These are phyloP conservation scores for Cercospora sp. DNA, from an alignment of 2,329 filamentous ascomycete species.

Conservation along the genomic window DNA sequence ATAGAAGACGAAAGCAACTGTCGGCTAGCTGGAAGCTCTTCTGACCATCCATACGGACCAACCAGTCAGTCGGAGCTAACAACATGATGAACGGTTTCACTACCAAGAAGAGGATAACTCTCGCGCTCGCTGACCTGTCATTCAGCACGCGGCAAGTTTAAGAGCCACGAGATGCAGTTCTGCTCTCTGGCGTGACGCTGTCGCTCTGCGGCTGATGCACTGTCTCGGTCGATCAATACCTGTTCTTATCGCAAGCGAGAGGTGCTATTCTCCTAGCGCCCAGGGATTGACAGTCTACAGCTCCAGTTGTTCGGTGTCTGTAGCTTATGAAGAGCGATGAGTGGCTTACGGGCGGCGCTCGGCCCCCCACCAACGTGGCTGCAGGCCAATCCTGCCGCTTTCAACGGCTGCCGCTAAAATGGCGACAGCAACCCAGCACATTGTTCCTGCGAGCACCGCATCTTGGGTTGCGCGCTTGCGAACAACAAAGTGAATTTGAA, in stretches of 20 bases:
- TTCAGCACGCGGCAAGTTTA: background rate
- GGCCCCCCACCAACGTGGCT: constrained; percentile 4
- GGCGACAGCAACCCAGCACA: background rate
- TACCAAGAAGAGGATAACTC: background rate
- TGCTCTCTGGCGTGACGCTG: background rate
- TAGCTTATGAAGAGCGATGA: background rate
- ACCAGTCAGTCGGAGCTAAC: background rate
- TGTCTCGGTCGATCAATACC: background rate
- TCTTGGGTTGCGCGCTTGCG: background rate
- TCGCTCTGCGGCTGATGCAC: background rate
- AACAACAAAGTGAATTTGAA: background rate
- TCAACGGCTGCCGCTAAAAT: background rate
- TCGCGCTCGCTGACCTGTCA: background rate
- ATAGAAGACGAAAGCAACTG: background rate
- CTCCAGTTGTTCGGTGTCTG: background rate
- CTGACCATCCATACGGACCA: background rate
- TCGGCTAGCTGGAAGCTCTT: background rate
- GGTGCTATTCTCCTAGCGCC: constrained; percentile 1
- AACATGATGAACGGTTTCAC: background rate
- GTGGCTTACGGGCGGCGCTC: background rate
- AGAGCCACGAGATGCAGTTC: background rate
- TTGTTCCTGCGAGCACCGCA: background rate
- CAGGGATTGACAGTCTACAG: background rate
- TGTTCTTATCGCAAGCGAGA: constrained; percentile 6
- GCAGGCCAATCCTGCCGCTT: background rate